These are phyloP conservation scores for Intubia oerlemansii DNA, from an alignment of 2,329 filamentous ascomycete species.

Conservation along the genomic window DNA sequence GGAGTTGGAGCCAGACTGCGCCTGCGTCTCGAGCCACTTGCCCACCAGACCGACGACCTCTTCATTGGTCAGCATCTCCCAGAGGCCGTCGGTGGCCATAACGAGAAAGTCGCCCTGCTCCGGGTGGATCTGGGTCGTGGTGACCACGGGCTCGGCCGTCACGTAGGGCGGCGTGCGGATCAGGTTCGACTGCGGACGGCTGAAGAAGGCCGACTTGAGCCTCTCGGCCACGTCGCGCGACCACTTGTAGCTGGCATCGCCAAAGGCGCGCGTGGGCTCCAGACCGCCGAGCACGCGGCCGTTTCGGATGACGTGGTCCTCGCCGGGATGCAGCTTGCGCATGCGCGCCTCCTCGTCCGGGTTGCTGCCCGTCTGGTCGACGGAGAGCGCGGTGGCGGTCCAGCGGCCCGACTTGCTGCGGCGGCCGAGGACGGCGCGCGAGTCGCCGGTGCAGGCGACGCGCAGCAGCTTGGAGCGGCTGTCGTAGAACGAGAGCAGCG, in stretches of 20 bases:
- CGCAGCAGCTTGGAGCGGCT: conserved; percentile 65
- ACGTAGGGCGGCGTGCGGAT: conserved; percentile 91
- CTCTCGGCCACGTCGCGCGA: conserved; percentile 62
- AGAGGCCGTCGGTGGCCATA: conserved; percentile 87
- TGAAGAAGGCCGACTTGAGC: conserved; percentile 73
- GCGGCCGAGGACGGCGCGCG: conserved; percentile 78
- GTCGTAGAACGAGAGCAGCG: conserved; percentile 90
- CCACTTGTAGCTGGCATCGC: conserved; percentile 96
- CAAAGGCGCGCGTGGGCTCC: conserved; percentile 86
- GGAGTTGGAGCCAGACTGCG: neutral
- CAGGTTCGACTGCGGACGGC: conserved; percentile 51
- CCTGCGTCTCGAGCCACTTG: conserved; percentile 71
- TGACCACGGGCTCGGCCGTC: conserved; percentile 86
- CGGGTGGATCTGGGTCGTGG: conserved; percentile 78
- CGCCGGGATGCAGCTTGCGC: conserved; percentile 69
- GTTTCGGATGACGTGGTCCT: conserved; percentile 70
- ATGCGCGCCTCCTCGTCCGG: conserved; percentile 66
- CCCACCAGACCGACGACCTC: conserved; percentile 93
- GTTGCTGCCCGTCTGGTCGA: conserved; percentile 85
- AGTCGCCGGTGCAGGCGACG: conserved; percentile 93
- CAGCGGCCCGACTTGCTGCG: conserved; percentile 65
- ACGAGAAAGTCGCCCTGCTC: conserved; percentile 87
- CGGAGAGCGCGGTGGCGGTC: conserved; percentile 73
- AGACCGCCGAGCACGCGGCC: conserved; percentile 81
- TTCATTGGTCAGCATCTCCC: conserved; percentile 98